Conservation (phyloP, 192 early-diverging fungal species). For the Physocladia obscura region DNA sequence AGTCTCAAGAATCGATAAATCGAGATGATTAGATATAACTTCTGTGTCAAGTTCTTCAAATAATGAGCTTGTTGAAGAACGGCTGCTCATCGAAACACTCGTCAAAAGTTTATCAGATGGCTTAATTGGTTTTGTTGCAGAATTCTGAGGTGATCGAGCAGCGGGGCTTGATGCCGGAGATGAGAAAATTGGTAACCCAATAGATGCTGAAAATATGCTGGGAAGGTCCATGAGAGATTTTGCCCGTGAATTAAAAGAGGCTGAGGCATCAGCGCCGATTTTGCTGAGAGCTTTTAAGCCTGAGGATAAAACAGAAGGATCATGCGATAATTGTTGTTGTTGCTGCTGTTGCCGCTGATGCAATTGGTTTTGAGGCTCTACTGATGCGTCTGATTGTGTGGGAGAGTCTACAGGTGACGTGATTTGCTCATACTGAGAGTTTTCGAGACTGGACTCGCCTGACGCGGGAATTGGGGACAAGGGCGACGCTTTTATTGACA, state of each 20-base stretch:
- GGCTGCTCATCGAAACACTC: not conserved
- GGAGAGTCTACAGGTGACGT: too few relatives aligned
- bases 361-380: too few relatives aligned
- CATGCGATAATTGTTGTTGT: not conserved
- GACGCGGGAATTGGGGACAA: not conserved
- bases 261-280: not conserved
- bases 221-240: conserved; percentile 34
- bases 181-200: not conserved
- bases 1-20: not conserved
- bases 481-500: not conserved
- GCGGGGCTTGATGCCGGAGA: not conserved
- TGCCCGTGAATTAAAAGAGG: not conserved
- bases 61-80: not conserved
- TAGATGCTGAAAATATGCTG: conserved; percentile 14
- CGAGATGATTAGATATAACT: conserved; percentile 9
- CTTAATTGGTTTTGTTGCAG: not conserved
- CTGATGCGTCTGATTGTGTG: too few relatives aligned
- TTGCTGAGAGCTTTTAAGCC: not conserved
- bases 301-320: not conserved
- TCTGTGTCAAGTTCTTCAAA: conserved; percentile 22
- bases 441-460: not conserved
- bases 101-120: not conserved
- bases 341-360: not conserved
- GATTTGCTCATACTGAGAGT: too few relatives aligned
- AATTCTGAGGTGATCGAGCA: not conserved